Conservation (phyloP, 495 filamentous ascomycete genomes). For the Daldinia loculata region DNA sequence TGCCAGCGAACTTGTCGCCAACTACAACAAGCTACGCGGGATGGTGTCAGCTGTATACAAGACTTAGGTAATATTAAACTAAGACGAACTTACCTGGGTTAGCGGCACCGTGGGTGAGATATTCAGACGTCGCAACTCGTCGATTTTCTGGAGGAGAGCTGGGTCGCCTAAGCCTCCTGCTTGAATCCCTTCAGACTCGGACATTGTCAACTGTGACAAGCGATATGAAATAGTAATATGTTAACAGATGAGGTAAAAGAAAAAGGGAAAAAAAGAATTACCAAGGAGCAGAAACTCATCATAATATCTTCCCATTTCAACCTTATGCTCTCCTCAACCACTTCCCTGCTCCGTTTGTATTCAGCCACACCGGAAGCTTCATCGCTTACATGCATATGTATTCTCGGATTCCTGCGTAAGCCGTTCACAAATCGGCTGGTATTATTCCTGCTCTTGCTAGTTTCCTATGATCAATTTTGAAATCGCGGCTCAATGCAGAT, state of each 20-base stretch:
- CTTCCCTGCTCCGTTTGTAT: no score
- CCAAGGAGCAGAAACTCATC: background rate
- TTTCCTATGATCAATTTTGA: background rate
- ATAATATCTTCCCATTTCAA: background rate
- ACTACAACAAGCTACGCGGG: constrained; percentile 52
- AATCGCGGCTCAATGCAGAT: background rate
- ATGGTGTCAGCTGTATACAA: background rate
- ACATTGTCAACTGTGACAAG: background rate
- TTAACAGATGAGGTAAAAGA: background rate
- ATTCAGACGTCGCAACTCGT: constrained; percentile 45
- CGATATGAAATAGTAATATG: background rate
- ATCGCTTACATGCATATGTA: no score
- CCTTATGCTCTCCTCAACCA: no score
- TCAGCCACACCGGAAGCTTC: no score
- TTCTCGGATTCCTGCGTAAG: no score
- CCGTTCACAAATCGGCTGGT: background rate
- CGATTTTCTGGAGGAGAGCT: constrained; percentile 44
- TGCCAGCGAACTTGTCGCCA: constrained; percentile 60
- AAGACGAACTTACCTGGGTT: constrained; percentile 35
- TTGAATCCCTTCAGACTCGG: background rate
- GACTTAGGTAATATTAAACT: background rate
- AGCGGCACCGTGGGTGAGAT: constrained; percentile 45
- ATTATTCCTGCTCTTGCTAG: background rate
- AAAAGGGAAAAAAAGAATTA: background rate
- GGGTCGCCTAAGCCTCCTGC: constrained; percentile 21